A percentile compares a stretch with the other conserved stretches of the same genome.
Conservation (phyloP, 257 asterid genomes). For the Capsicum baccatum region DNA sequence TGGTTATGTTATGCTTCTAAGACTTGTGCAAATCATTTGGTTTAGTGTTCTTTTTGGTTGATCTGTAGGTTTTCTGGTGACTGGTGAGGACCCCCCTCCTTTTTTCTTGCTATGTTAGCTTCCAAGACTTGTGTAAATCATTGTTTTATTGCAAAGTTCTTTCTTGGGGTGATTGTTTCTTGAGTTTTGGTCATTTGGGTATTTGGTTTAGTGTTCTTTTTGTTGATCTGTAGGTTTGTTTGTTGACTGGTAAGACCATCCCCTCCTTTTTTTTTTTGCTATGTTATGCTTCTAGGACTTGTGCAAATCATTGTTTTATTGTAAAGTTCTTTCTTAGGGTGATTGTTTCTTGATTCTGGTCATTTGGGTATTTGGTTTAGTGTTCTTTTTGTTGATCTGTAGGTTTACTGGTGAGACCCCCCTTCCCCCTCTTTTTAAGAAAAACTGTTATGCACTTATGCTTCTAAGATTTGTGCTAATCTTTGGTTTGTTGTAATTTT, state of each 20-base stretch:
- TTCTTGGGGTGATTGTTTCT: not conserved
- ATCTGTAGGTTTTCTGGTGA: not conserved
- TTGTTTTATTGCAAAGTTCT: not conserved
- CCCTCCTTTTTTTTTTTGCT: not conserved
- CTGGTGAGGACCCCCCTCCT: not conserved
- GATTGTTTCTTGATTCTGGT: not conserved
- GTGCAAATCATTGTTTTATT: not conserved
- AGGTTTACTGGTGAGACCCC: not conserved
- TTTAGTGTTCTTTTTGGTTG: not conserved
- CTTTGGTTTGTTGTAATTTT: not conserved
- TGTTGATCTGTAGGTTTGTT: not conserved
- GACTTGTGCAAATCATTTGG: not conserved
- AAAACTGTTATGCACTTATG: not conserved
- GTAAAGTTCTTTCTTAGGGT: not conserved
- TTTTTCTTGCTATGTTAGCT: not conserved
- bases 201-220: not conserved
- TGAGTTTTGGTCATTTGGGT: not conserved
- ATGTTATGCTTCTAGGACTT: not conserved
- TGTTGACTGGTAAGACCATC: not conserved
- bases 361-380: conserved; percentile 16
- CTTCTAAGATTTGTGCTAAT: not conserved
- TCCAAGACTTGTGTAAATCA: not conserved
- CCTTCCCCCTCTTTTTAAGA: too few species aligned
- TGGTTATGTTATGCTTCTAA: not conserved
- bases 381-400: not conserved